Percentiles rank a stretch among this genome's conserved stretches.
Evolutionary conservation across 2,329 filamentous ascomycete genomes (phyloP).

Genomic region (Thielaviopsis punctulata): DNA sequence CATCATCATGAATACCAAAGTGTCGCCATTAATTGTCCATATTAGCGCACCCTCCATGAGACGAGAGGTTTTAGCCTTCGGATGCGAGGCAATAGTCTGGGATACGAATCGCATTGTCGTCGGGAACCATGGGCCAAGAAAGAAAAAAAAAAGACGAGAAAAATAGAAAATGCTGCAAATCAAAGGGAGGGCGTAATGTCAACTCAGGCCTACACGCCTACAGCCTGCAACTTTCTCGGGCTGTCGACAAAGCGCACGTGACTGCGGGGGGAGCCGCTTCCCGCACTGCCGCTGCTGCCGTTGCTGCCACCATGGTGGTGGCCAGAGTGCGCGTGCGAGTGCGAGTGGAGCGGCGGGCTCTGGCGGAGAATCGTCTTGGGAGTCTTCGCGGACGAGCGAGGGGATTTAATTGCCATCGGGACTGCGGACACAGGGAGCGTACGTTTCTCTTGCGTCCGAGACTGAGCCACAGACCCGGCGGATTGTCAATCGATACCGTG

Average conservation of each 20-base stretch:
- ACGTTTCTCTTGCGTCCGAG: slow-evolving; percentile 15
- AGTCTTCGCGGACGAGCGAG: slow-evolving; percentile 11
- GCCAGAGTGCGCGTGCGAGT: neutral
- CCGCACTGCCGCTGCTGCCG: neutral
- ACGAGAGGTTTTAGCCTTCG: slow-evolving; percentile 6
- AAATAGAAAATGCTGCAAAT: neutral
- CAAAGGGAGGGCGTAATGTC: neutral
- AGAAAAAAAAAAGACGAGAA: neutral
- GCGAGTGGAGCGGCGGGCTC: slow-evolving; percentile 9
- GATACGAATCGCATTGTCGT: neutral
- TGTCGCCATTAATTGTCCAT: neutral
- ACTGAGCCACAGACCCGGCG: slow-evolving; percentile 47
- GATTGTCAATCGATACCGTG: slow-evolving; percentile 96
- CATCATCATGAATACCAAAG: neutral
- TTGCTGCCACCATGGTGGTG: neutral
- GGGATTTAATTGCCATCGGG: slow-evolving; percentile 11
- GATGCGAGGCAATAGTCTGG: neutral
- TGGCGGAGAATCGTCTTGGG: slow-evolving; percentile 11
- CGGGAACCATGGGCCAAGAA: neutral
- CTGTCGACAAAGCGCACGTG: slow-evolving; percentile 12
- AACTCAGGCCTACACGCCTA: slow-evolving; percentile 11
- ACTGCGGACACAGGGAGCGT: slow-evolving; percentile 11
- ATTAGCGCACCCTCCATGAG: neutral
- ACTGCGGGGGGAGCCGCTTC: slow-evolving; percentile 10
- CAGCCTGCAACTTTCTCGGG: slow-evolving; percentile 10